phyloP scores from a whole-genome alignment of 805 yeast genomes.

The Teunomyces lycoperdinae region DNA sequence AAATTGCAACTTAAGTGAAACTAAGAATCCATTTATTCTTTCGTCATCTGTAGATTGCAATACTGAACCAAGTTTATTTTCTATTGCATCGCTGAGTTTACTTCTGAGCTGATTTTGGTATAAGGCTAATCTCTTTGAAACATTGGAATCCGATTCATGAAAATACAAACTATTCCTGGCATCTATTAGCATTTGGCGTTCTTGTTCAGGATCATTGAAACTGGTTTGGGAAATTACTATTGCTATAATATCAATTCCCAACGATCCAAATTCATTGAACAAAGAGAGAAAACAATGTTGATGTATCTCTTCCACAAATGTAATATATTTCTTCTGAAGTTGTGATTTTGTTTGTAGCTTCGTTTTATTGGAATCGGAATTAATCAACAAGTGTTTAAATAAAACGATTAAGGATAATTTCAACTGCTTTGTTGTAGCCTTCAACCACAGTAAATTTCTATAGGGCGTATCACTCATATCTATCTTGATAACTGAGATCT shows the following conservation, averaged over 20 bases:
- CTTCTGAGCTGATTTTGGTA: conserved; percentile 9
- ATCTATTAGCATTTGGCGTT: not conserved
- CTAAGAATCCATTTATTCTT: conserved; percentile 22
- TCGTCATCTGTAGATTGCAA: conserved; percentile 33
- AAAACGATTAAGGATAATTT: conserved; percentile 31
- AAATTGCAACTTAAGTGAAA: conserved; percentile 32
- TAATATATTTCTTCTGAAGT: conserved; percentile 19
- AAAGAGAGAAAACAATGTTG: conserved; percentile 30
- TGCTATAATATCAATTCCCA: conserved; percentile 28
- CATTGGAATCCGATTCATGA: not conserved
- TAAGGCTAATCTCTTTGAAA: conserved; percentile 6
- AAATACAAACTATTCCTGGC: not conserved
- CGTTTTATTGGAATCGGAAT: conserved; percentile 12
- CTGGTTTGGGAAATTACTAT: conserved; percentile 15
- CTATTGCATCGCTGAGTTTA: conserved; percentile 27
- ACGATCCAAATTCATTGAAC: conserved; percentile 27
- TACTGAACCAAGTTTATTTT: conserved; percentile 21
- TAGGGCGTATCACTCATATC: conserved; percentile 4
- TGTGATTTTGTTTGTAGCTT: conserved; percentile 23
- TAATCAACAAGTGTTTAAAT: conserved; percentile 27
- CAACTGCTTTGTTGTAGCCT: conserved; percentile 37
- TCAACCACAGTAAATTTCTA: conserved; percentile 32
- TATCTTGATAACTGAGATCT: not conserved
- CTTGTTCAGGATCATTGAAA: conserved; percentile 7
- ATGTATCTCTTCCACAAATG: conserved; percentile 20